These are phyloP conservation scores for Rhizopus microsporus DNA, from an alignment of 371 early-diverging fungal species.

Conservation along the genomic window DNA sequence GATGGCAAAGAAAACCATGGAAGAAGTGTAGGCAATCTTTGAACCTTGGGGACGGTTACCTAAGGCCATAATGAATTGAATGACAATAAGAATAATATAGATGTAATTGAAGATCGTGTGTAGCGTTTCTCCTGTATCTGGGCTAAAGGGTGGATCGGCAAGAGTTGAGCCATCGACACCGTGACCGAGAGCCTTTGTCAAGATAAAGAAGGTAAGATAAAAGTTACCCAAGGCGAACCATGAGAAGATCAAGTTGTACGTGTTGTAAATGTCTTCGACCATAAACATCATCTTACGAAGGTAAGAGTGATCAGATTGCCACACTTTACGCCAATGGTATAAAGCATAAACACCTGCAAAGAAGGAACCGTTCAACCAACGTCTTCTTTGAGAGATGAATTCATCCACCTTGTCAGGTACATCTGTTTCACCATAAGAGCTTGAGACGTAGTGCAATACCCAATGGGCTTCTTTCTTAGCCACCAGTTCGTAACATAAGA, in stretches of 20 bases:
- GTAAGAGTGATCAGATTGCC: constrained; percentile 58
- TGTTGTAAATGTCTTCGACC: constrained; percentile 61
- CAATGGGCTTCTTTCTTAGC: constrained; percentile 71
- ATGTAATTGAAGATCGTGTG: constrained; percentile 46
- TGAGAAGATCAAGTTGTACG: constrained; percentile 59
- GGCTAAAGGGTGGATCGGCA: constrained; percentile 23
- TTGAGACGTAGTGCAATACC: constrained; percentile 68
- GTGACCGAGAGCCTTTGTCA: constrained; percentile 35
- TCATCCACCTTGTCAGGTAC: constrained; percentile 77
- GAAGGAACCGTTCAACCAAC: constrained; percentile 87
- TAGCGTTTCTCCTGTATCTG: constrained; percentile 12
- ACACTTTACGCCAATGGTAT: constrained; percentile 51
- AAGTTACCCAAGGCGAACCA: constrained; percentile 75
- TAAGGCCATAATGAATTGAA: constrained; percentile 66
- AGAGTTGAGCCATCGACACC: constrained; percentile 9
- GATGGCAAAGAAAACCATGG: constrained; percentile 50
- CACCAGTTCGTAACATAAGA: constrained; percentile 86
- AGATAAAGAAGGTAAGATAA: constrained; percentile 78
- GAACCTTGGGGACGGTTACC: constrained; percentile 80
- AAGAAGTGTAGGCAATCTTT: constrained; percentile 38
- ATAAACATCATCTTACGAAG: constrained; percentile 61
- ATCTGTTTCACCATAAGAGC: constrained; percentile 84
- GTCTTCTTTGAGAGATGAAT: constrained; percentile 85
- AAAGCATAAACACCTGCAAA: constrained; percentile 57
- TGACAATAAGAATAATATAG: constrained; percentile 53